Evolutionary conservation across 768 basidiomycete species (phyloP), one percentile per base, ranked within the genome.

Genomic region (Saitozyma sp.): DNA sequence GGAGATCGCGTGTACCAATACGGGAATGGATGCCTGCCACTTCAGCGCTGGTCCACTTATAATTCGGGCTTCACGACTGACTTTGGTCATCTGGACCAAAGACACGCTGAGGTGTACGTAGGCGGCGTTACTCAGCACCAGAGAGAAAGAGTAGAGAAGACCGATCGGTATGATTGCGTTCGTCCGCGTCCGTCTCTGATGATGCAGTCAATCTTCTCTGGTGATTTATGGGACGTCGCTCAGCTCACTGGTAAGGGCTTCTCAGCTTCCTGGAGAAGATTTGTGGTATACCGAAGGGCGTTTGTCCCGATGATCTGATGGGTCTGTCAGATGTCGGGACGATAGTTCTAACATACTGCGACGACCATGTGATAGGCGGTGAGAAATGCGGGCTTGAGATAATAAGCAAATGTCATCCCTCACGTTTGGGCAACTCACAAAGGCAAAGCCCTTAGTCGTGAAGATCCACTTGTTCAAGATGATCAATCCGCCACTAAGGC

Each of bases 31-130:
- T 6, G 63, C 58, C 68, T 69, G 39, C 17, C 19, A 48, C 59
- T 6, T n/a, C n/a, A n/a, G n/a, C n/a, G n/a, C n/a, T n/a, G n/a
- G n/a, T n/a, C n/a, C n/a, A n/a, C n/a, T n/a, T n/a, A n/a, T n/a
- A n/a, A n/a, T n/a, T n/a, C n/a, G n/a, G 41, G 16, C n/a, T 14
- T 49, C 37, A 14, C 6, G 16, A 65, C 65, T 57, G 13, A 66
- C 68, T 61, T 70, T 70, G 20, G 65, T 54, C 69, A 70, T 70
- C 50, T 70, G 69, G 0, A 70, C 66, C 48, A 70, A 70, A 54
- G 53, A 56, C 49, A 70, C 66, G 49, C 57, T 62, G 37, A 70
- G 66, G 40, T 67, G 50, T 14, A 70, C 69, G 42, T 70, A 70
- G 9, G 69, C 69, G n/a, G 58, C 57, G 29, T 70, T 70, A 40